Evolutionary conservation across 768 basidiomycete genomes (phyloP).

Genomic region (Trametes maxima): DNA sequence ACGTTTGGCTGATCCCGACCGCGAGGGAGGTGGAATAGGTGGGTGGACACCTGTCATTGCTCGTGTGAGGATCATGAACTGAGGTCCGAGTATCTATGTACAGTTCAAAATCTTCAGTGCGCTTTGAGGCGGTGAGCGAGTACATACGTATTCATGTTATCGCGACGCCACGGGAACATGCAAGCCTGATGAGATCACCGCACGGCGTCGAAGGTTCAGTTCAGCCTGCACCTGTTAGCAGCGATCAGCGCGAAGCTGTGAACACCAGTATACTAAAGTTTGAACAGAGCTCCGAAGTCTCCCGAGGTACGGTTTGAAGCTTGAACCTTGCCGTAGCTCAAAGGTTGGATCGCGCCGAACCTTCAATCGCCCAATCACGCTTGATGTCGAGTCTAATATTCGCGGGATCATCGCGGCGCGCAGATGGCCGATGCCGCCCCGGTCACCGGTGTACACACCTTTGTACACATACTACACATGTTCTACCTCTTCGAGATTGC

Average conservation of each 20-base stretch:
- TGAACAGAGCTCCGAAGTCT: background rate
- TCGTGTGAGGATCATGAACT: no score
- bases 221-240: background rate
- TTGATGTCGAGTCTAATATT: background rate
- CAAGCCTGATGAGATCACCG: background rate
- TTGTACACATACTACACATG: no score
- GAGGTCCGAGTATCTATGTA: no score
- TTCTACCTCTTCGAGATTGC: no score
- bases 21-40: no score
- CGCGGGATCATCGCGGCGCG: slow-evolving; percentile 3
- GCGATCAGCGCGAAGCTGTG: background rate
- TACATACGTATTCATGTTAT: background rate
- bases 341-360: no score
- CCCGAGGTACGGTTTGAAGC: background rate
- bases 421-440: background rate
- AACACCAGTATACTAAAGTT: background rate
- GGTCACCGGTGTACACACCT: background rate
- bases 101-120: no score
- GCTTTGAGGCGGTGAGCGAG: background rate
- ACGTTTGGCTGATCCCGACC: no score
- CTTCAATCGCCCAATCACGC: background rate
- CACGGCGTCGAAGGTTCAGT: background rate
- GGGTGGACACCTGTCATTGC: no score
- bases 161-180: no score
- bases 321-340: no score